Evolutionary conservation across 495 filamentous ascomycete genomes (phyloP), one percentile per base, ranked within the genome.

Genomic region (Penicillium chermesinum): DNA sequence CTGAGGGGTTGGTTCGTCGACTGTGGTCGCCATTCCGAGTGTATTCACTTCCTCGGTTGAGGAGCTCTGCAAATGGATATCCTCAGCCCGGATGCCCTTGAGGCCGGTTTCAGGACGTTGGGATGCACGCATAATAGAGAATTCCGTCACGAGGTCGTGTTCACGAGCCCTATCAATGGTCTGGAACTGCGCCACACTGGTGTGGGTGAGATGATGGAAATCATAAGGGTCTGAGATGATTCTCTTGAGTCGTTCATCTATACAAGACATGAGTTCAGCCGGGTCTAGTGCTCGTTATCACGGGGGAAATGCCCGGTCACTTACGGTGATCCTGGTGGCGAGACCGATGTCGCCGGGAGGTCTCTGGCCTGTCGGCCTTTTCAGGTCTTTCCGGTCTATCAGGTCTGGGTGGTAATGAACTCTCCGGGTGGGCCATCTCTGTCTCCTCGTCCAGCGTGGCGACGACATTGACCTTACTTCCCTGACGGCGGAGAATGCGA

Each of bases 151-250:
- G 19, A 88, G 68, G 22, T 90, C 80, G 42, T 75, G 71, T 41
- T 81, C 74, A 32, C 76, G 77, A 9, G 76, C 60, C 22, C 69
- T 73, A 33, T 82, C 75, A 22, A 88, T 54, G 10, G 72, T 70
- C 12, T 82, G 72, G 38, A 88, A 74, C 46, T 86, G 79, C 12
- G 83, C 69, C 17, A 77, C 81, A 32, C 78, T 78, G 13, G 85
- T 88, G 61, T 94, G 87, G 18, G 85, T 86, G 38, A 95, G 66
- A 64, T 95, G 89, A 54, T 91, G 88, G 57, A 95, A 95, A 64
- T 91, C 86, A 65, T 86, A 95, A 4, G 89, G 89, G 17, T 79
- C 81, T 0, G 89, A 95, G 41, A 95, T 95, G 55, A 73, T 62
- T 35, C 67, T 70, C 50, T 74, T 70, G 40, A 69, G 46, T 21